Evolutionary conservation across 345 rosid genomes (phyloP).

Genomic region (Theobroma cacao): DNA sequence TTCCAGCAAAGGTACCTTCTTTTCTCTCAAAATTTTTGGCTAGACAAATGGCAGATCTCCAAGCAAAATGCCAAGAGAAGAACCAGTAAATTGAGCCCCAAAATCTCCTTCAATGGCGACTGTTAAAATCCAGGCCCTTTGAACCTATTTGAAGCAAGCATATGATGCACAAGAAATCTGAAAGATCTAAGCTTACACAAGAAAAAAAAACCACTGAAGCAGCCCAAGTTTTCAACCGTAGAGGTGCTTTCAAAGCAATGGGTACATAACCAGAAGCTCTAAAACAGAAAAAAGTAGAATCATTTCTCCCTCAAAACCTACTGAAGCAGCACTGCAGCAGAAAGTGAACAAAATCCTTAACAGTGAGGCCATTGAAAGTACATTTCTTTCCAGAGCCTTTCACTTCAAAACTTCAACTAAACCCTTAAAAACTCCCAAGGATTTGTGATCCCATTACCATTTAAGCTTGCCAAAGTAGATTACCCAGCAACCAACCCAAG

Average conservation of each 20-base stretch:
- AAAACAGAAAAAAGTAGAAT: neutral
- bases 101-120: neutral
- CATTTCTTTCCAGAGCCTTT: neutral
- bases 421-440: neutral
- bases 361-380: neutral
- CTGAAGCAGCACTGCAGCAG: neutral
- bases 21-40: neutral
- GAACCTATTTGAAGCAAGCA: slow-evolving; percentile 2
- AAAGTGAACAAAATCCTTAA: neutral
- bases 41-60: neutral
- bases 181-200: slow-evolving; percentile 13
- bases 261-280: neutral
- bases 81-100: neutral
- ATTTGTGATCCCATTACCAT: neutral
- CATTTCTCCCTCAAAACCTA: neutral
- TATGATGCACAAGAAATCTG: slow-evolving; percentile 13
- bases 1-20: neutral
- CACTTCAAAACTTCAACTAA: neutral
- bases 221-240: neutral
- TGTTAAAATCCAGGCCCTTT: neutral
- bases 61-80: neutral
- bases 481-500: neutral
- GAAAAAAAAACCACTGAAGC: slow-evolving; percentile 9
- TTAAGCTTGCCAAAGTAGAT: neutral
- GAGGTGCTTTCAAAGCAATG: neutral